These are phyloP conservation scores for Copromyces sp. DNA, from an alignment of 495 filamentous ascomycete genomes.

Conservation along the genomic window DNA sequence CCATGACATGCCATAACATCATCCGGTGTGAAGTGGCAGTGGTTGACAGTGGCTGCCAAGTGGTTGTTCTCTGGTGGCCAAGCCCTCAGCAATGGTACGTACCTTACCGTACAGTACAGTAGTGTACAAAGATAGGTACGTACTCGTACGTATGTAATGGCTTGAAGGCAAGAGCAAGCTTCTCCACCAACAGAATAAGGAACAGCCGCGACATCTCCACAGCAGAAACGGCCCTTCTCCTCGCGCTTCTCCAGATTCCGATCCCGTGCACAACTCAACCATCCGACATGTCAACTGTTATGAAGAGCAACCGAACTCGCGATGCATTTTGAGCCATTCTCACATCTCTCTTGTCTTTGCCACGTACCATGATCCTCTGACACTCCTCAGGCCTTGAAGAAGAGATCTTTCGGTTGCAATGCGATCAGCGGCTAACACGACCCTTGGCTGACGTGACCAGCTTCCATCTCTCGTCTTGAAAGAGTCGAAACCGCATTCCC, in stretches of 20 bases:
- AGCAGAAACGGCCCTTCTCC: neutral
- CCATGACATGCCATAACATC: slow-evolving; percentile 28
- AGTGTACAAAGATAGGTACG: slow-evolving; percentile 2
- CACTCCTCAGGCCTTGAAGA: neutral
- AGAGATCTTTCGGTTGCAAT: neutral
- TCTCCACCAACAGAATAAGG: slow-evolving; percentile 11
- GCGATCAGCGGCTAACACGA: neutral
- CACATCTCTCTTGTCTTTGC: neutral
- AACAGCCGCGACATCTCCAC: neutral
- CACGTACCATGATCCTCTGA: neutral
- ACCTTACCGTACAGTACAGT: neutral
- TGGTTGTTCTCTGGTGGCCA: neutral
- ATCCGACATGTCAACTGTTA: neutral
- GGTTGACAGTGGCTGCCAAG: neutral
- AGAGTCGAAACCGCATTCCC: neutral
- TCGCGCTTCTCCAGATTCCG: neutral
- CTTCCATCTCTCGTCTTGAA: neutral
- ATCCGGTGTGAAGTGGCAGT: slow-evolving; percentile 8
- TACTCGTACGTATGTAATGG: slow-evolving; percentile 26
- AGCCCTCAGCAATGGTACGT: neutral
- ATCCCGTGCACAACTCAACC: neutral
- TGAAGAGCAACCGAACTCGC: neutral
- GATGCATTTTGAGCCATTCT: neutral
- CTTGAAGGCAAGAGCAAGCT: slow-evolving; percentile 6
- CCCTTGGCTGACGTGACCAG: neutral